Evolutionary conservation across 768 basidiomycete species (phyloP).

Genomic region (Amanita thiersii): DNA sequence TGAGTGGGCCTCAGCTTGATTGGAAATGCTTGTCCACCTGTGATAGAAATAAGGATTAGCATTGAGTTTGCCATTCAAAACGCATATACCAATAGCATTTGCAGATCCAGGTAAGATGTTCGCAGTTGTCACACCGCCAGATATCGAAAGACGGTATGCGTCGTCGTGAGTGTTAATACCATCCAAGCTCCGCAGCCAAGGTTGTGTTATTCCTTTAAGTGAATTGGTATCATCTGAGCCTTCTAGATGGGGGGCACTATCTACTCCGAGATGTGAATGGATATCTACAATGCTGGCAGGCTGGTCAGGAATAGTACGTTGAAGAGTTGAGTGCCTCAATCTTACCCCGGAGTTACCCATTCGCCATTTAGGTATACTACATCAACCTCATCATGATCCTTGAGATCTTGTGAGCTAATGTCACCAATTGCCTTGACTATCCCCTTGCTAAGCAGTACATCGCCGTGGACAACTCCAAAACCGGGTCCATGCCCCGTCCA

Average conservation of each 20-base stretch:
- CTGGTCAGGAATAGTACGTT: conserved; percentile 8
- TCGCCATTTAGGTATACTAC: conserved; percentile 49
- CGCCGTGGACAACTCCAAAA: conserved; percentile 46
- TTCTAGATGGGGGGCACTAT: conserved; percentile 18
- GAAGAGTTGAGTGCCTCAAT: not conserved
- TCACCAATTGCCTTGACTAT: conserved; percentile 45
- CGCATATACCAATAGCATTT: conserved; percentile 42
- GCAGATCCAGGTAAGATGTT: conserved; percentile 69
- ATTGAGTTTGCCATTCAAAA: not conserved
- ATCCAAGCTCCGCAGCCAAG: conserved; percentile 64
- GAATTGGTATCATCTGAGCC: conserved; percentile 50
- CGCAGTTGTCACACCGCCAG: conserved; percentile 76
- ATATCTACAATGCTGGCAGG: conserved; percentile 27
- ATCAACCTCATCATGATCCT: conserved; percentile 20
- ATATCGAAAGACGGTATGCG: conserved; percentile 51
- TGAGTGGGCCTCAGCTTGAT: conserved; percentile 71
- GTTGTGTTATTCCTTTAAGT: conserved; percentile 29
- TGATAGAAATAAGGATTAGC: conserved; percentile 5
- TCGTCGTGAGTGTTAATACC: conserved; percentile 73
- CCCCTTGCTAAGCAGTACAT: conserved; percentile 52
- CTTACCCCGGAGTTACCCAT: conserved; percentile 67
- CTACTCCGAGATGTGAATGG: conserved; percentile 47
- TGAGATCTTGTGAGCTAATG: conserved; percentile 19
- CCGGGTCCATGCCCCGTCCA: conserved; percentile 51
- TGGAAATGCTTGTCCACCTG: conserved; percentile 77